Conservation (phyloP, 1,139 yeast species). For the Sugiyamaella grinbergsii region DNA sequence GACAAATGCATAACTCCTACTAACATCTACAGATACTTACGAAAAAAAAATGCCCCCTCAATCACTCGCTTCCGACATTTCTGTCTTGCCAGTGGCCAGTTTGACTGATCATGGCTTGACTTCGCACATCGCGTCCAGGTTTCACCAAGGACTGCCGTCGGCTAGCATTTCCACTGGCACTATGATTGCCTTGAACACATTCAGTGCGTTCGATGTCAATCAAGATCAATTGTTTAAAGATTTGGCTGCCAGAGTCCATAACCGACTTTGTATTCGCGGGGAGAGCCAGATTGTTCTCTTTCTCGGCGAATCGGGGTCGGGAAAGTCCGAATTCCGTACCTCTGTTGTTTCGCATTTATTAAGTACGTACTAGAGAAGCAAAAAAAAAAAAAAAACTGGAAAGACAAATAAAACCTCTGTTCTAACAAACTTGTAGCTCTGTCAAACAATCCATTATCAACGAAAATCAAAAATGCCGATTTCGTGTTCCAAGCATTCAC, state of each 20-base stretch:
- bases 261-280: slow-evolving; percentile 44
- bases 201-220: slow-evolving; percentile 43
- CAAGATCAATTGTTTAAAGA: slow-evolving; percentile 46
- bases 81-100: slow-evolving; percentile 43
- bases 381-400: too few relatives aligned
- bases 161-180: slow-evolving; percentile 45
- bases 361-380: slow-evolving; percentile 35
- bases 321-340: slow-evolving; percentile 45
- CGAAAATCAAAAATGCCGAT: slow-evolving; percentile 43
- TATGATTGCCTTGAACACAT: slow-evolving; percentile 46
- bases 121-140: slow-evolving; percentile 48
- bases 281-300: slow-evolving; percentile 46
- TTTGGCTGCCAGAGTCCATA: slow-evolving; percentile 45
- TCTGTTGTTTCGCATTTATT: slow-evolving; percentile 40
- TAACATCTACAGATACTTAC: too few relatives aligned
- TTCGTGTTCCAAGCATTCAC: slow-evolving; percentile 45
- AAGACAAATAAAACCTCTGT: too few relatives aligned
- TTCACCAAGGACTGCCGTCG: slow-evolving; percentile 47
- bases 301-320: slow-evolving; percentile 47
- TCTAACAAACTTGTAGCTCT: slow-evolving; percentile 34
- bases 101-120: slow-evolving; percentile 47
- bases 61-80: slow-evolving; percentile 42
- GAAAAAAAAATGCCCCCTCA: slow-evolving; percentile 33
- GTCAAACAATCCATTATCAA: slow-evolving; percentile 44
- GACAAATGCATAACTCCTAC: background rate